Evolutionary conservation across 1,284 basidiomycete genomes (phyloP).

Genomic region (Ganoderma resinaceum): DNA sequence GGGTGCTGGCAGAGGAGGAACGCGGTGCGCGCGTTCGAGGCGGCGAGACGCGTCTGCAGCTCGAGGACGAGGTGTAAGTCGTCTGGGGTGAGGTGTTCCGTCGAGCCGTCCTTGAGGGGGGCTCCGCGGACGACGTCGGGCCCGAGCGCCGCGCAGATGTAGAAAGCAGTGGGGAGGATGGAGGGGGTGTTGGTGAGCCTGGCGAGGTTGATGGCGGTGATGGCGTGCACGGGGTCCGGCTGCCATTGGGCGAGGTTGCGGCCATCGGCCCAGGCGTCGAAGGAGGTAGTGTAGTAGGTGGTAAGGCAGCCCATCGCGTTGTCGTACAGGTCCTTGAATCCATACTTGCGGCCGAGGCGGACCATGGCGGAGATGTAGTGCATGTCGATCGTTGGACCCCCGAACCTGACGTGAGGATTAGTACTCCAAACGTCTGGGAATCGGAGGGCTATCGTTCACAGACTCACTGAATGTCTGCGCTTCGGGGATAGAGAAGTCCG

Average conservation of each 20-base stretch:
- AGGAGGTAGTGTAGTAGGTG: constrained; percentile 15
- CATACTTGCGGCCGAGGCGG: constrained; percentile 25
- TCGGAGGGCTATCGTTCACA: neutral
- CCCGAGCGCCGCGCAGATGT: constrained; percentile 16
- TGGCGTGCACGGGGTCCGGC: constrained; percentile 18
- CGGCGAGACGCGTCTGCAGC: constrained; percentile 1
- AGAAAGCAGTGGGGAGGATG: constrained; percentile 24
- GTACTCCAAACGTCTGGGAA: neutral
- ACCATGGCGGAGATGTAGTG: constrained; percentile 17
- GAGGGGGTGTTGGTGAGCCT: constrained; percentile 13
- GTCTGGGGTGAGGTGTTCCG: constrained; percentile 14
- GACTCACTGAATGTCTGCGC: constrained; percentile 2
- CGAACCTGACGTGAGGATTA: neutral
- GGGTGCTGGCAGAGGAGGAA: constrained; percentile 2
- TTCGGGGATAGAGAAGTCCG: constrained; percentile 9
- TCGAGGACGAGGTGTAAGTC: constrained; percentile 16
- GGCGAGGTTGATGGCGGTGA: constrained; percentile 21
- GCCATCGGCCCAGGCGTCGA: constrained; percentile 15
- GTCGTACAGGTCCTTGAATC: constrained; percentile 11
- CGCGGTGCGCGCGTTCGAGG: constrained; percentile 9
- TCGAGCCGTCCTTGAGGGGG: constrained; percentile 12
- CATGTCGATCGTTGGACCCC: constrained; percentile 8
- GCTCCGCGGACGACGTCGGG: constrained; percentile 9
- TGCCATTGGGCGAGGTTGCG: constrained; percentile 7
- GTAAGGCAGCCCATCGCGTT: constrained; percentile 14